phyloP scores from a whole-genome alignment of 208 protist species.

The Crithidia mellificae region DNA sequence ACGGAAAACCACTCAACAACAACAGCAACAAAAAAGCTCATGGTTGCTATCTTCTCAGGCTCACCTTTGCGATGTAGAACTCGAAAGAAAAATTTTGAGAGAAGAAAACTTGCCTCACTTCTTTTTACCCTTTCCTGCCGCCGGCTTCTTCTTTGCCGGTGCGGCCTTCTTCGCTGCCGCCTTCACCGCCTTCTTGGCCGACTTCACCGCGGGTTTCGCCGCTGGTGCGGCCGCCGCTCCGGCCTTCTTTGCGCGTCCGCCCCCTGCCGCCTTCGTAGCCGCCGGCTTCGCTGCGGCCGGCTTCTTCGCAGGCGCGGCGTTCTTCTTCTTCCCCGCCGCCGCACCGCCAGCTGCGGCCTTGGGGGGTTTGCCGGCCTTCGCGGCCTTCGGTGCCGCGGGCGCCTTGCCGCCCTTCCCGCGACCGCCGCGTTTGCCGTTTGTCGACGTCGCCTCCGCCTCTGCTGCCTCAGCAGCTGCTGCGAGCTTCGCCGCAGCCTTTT shows the following conservation, averaged over 20 bases:
- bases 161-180: conserved; percentile 36
- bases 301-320: conserved; percentile 40
- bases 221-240: conserved; percentile 8
- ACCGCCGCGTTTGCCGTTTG: conserved; percentile 7
- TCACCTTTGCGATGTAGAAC: too few species aligned
- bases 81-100: too few species aligned
- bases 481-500: conserved; percentile 13
- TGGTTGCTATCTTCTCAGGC: too few species aligned
- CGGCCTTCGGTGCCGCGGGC: conserved; percentile 1
- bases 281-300: conserved; percentile 14
- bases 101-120: conserved; percentile 24
- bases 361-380: conserved; percentile 23
- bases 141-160: conserved; percentile 37
- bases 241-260: conserved; percentile 24
- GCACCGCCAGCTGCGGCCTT: conserved; percentile 29
- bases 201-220: conserved; percentile 27
- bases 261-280: conserved; percentile 15
- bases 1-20: too few species aligned
- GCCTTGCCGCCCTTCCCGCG: conserved; percentile 11
- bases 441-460: not conserved
- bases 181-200: conserved; percentile 42
- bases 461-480: conserved; percentile 11
- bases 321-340: conserved; percentile 4
- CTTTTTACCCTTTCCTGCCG: conserved; percentile 39
- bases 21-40: too few species aligned